Percentiles rank a stretch among this genome's conserved stretches.
These are phyloP conservation scores for Cystoisospora suis DNA, from an alignment of 169 alveolate genomes.

Conservation along the genomic window DNA sequence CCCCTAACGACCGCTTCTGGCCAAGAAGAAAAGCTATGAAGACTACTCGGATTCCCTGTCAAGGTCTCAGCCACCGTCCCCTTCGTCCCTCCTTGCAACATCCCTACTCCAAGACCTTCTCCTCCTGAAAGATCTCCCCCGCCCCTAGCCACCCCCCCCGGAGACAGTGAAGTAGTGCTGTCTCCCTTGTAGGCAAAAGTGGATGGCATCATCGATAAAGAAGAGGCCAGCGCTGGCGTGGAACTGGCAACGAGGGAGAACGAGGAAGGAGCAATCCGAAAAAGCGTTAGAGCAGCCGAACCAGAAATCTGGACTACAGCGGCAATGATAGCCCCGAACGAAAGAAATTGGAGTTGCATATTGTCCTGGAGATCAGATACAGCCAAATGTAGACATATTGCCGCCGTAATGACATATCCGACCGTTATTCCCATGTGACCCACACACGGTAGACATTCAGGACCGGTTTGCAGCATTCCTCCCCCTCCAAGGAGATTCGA, in stretches of 20 bases:
- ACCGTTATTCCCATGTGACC: slow-evolving; percentile 43
- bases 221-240: neutral
- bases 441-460: slow-evolving; percentile 39
- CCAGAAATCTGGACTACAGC: slow-evolving; percentile 36
- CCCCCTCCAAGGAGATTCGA: too few species aligned
- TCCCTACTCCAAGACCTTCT: too few species aligned
- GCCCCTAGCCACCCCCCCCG: too few species aligned
- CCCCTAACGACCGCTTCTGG: slow-evolving; percentile 9
- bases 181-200: too few species aligned
- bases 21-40: neutral
- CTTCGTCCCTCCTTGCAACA: too few species aligned
- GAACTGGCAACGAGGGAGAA: neutral
- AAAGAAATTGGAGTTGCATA: slow-evolving; percentile 39
- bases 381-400: slow-evolving; percentile 41
- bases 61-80: neutral
- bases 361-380: slow-evolving; percentile 56
- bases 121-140: too few species aligned
- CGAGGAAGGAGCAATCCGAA: neutral
- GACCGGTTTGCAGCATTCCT: neutral
- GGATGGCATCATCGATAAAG: too few species aligned
- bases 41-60: neutral
- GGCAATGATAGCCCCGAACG: slow-evolving; percentile 56
- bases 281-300: slow-evolving; percentile 40
- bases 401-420: slow-evolving; percentile 52
- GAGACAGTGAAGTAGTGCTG: too few species aligned